These are phyloP conservation scores for Aristolochia contorta DNA, from an alignment of 164 flowering plant genomes.

Conservation along the genomic window DNA sequence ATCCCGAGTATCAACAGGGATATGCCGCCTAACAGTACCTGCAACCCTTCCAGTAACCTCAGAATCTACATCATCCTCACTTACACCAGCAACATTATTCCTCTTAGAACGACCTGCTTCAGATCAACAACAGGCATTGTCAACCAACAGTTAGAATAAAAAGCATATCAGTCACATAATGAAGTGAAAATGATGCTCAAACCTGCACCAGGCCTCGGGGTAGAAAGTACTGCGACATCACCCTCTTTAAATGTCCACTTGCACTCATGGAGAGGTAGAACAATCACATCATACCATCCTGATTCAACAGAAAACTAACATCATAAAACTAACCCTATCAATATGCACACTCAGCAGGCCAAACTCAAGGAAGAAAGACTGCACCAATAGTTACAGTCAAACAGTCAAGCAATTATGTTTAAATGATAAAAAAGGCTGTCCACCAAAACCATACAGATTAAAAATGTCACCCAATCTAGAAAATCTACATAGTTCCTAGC, in stretches of 20 bases:
- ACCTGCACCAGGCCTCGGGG: slow-evolving; percentile 87
- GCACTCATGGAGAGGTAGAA: slow-evolving; percentile 58
- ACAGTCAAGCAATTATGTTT: too few species aligned
- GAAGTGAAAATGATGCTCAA: slow-evolving; percentile 5
- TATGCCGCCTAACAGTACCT: slow-evolving; percentile 80
- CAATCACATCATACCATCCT: slow-evolving; percentile 95
- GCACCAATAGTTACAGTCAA: too few species aligned
- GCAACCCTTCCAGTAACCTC: slow-evolving; percentile 68
- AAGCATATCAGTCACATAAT: background rate
- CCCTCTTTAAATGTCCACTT: slow-evolving; percentile 96
- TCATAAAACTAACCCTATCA: too few species aligned
- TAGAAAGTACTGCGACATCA: slow-evolving; percentile 87
- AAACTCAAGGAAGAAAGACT: too few species aligned
- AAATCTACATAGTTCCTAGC: too few species aligned
- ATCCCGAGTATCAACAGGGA: slow-evolving; percentile 79
- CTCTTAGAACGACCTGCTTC: slow-evolving; percentile 52
- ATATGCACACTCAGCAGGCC: too few species aligned
- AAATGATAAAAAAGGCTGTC: too few species aligned
- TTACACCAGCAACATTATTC: slow-evolving; percentile 20
- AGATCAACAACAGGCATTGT: background rate
- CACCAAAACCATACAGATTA: too few species aligned
- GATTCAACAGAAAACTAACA: background rate
- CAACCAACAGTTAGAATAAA: background rate
- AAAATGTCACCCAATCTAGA: too few species aligned
- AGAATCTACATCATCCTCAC: slow-evolving; percentile 44